These are phyloP conservation scores for Candida peoriensis DNA, from an alignment of 805 yeast genomes.

Conservation along the genomic window DNA sequence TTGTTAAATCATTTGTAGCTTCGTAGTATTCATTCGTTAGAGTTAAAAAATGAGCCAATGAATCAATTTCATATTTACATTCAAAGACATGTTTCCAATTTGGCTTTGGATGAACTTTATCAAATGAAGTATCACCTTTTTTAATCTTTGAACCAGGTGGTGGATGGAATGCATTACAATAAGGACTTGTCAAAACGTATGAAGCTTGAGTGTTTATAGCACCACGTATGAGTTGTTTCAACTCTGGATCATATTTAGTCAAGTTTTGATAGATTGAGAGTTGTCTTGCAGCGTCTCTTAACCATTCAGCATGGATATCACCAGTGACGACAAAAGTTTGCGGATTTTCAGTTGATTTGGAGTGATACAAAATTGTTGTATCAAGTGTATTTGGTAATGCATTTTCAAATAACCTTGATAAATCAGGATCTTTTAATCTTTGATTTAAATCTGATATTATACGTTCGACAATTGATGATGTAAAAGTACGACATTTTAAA, in stretches of 20 bases:
- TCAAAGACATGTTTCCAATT: conserved; percentile 74
- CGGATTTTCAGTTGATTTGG: conserved; percentile 28
- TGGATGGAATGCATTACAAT: conserved; percentile 91
- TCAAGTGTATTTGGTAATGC: conserved; percentile 85
- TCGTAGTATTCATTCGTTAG: conserved; percentile 66
- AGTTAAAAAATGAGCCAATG: conserved; percentile 76
- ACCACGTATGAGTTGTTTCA: conserved; percentile 57
- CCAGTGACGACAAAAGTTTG: conserved; percentile 84
- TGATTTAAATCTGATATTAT: conserved; percentile 47
- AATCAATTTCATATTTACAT: conserved; percentile 86
- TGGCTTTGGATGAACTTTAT: conserved; percentile 64
- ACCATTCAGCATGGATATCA: conserved; percentile 92
- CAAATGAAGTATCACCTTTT: conserved; percentile 48
- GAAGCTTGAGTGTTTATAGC: conserved; percentile 78
- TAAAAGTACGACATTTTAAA: conserved; percentile 66
- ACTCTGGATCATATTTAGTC: conserved; percentile 41
- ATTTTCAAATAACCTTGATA: conserved; percentile 73
- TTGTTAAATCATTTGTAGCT: conserved; percentile 43
- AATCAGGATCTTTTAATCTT: conserved; percentile 54
- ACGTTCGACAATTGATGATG: conserved; percentile 55
- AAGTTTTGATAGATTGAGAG: conserved; percentile 69
- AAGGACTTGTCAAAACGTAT: conserved; percentile 59
- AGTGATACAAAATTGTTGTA: conserved; percentile 78
- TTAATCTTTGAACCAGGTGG: conserved; percentile 45
- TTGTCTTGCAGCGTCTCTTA: conserved; percentile 83